Percentiles rank a stretch among this genome's conserved stretches.
phyloP scores from a whole-genome alignment of 371 early-diverging fungal species.

The Saksenaea oblongispora region DNA sequence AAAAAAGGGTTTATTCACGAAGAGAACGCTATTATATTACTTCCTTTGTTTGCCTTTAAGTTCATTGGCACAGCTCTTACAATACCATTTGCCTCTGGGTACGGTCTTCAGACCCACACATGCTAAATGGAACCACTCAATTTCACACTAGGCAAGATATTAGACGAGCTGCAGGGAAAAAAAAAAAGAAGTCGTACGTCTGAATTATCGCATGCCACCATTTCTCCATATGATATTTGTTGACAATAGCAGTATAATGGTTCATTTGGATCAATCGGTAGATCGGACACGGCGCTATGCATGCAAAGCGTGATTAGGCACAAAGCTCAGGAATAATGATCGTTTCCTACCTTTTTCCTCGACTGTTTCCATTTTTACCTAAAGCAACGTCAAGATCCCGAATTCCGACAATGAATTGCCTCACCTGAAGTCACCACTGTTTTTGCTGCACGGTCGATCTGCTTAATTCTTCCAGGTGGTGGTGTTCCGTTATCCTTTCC shows the following conservation, averaged over 20 bases:
- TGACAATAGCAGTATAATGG: conserved; percentile 94
- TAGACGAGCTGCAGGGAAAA: background rate
- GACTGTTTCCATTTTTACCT: conserved; percentile 24
- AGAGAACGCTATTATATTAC: conserved; percentile 15
- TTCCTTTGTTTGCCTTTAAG: conserved; percentile 60
- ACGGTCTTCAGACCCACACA: conserved; percentile 88
- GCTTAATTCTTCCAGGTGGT: conserved; percentile 11
- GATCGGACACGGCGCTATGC: conserved; percentile 53
- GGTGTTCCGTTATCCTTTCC: conserved; percentile 22
- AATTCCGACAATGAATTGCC: background rate
- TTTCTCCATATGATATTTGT: conserved; percentile 95
- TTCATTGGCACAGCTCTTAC: conserved; percentile 71
- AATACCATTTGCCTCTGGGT: conserved; percentile 94
- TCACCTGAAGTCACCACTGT: background rate
- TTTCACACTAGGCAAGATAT: conserved; percentile 64
- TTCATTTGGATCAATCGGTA: conserved; percentile 94
- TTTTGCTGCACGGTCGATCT: background rate
- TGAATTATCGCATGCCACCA: conserved; percentile 95
- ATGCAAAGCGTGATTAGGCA: conserved; percentile 1
- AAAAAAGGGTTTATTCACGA: background rate
- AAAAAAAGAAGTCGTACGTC: conserved; percentile 60
- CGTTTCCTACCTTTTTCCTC: conserved; percentile 18
- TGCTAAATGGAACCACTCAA: conserved; percentile 95
- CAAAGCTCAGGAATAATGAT: conserved; percentile 5
- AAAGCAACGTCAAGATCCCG: background rate